Evolutionary conservation across 1,284 basidiomycete species (phyloP).

Genomic region (Marasmius tenuissimus): DNA sequence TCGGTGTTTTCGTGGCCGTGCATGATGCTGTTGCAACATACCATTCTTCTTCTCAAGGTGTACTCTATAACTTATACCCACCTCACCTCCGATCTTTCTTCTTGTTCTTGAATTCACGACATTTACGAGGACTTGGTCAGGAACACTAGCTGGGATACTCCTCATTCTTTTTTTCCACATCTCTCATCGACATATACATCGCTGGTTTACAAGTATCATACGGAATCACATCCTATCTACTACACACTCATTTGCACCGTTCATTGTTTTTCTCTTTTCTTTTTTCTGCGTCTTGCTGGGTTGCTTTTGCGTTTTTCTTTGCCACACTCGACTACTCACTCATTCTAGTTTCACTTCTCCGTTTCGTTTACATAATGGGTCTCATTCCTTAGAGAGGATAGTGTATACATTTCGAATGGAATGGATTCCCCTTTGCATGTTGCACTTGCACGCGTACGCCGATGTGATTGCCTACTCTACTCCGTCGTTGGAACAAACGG

Average conservation of each 20-base stretch:
- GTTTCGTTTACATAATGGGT: neutral
- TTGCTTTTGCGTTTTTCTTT: neutral
- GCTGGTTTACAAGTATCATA: neutral
- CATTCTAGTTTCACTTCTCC: neutral
- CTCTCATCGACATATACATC: neutral
- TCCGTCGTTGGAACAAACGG: too few relatives aligned
- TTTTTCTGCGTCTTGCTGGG: neutral
- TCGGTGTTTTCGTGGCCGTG: neutral
- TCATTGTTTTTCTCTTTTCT: neutral
- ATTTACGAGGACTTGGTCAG: neutral
- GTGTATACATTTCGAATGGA: neutral
- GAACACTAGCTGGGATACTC: neutral
- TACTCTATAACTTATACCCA: neutral
- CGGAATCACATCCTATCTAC: neutral
- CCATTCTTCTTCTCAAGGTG: neutral
- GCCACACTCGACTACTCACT: too few relatives aligned
- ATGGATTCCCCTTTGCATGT: neutral
- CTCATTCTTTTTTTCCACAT: neutral
- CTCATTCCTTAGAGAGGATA: neutral
- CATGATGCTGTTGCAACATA: neutral
- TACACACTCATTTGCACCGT: neutral
- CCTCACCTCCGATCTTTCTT: neutral
- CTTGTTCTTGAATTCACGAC: neutral
- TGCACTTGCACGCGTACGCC: too few relatives aligned
- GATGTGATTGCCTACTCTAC: too few relatives aligned